Percentiles rank a stretch among this genome's conserved stretches.
These are phyloP conservation scores for Petunia axillaris DNA, from an alignment of 257 asterid species.

Conservation along the genomic window DNA sequence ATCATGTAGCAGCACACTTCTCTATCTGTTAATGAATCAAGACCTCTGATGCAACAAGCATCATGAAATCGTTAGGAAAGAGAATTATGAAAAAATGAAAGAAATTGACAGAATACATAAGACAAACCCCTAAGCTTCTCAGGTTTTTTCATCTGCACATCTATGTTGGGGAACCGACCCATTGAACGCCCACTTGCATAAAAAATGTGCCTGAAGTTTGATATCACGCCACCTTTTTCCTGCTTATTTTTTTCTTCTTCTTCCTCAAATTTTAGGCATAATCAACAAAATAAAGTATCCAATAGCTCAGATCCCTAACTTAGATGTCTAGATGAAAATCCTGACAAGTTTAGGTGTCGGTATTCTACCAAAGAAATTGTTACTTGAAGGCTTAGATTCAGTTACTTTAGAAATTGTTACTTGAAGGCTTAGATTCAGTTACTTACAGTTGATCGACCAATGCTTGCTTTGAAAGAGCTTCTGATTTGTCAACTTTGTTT, in stretches of 20 bases:
- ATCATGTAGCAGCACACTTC: constrained; percentile 97
- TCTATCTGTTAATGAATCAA: constrained; percentile 61
- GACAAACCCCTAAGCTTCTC: not conserved
- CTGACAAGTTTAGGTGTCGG: not conserved
- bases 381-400: not conserved
- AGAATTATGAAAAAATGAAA: not conserved
- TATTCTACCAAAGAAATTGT: not conserved
- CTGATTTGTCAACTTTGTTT: constrained; percentile 89
- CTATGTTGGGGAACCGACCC: too few species aligned
- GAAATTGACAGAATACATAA: not conserved
- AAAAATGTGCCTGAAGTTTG: not conserved
- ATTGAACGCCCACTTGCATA: not conserved
- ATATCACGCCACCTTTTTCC: not conserved
- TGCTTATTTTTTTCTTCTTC: not conserved
- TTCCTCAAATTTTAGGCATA: not conserved
- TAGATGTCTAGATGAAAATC: not conserved
- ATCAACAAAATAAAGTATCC: not conserved
- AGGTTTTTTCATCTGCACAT: not conserved
- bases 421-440: not conserved
- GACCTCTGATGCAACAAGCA: constrained; percentile 47
- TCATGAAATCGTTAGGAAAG: not conserved
- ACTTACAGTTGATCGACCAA: constrained; percentile 87
- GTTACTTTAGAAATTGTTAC: constrained; percentile 32
- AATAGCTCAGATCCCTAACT: not conserved
- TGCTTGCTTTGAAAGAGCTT: constrained; percentile 76